Evolutionary conservation across 306 rosid genomes (phyloP), one percentile per base, ranked within the genome.

Genomic region (Sicyos edulis): DNA sequence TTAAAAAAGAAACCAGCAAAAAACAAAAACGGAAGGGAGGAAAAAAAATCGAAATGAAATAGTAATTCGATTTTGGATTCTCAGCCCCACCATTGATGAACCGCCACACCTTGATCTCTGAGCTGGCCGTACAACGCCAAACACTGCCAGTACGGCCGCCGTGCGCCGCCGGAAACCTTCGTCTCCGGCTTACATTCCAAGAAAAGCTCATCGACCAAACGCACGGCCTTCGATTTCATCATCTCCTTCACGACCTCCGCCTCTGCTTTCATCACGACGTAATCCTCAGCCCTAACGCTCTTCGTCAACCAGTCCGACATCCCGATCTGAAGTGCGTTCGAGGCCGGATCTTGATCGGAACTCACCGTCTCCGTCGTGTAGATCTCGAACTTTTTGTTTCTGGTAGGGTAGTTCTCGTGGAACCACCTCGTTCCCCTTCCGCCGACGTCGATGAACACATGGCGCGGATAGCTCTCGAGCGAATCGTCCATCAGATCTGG

Each of bases 1-100:
- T n/a, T n/a, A n/a, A n/a, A n/a, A n/a, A n/a, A n/a, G n/a, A n/a
- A n/a, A n/a, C n/a, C n/a, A n/a, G n/a, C n/a, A n/a, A n/a, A n/a
- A n/a, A 20, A 64, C 1, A 10, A 2, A 26, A 6, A 13, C 19
- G 44, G 11, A 44, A 19, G 10, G 44, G 50, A 10, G 8, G 4
- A 44, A 45, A 60, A 26, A 29, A 21, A 49, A 67, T 7, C 2
- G 17, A 12, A 68, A 68, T 20, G 0, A 24, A 22, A 15, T 21
- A 15, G 24, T 9, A 14, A 8, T 62, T 62, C 52, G 29, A 64
- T 40, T 40, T 63, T 22, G 51, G 42, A 40, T 2, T 14, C n/a
- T 80, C 66, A 89, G 71, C 90, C 96, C 95, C 96, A 89, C 97
- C 97, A 92, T 12, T 92, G 97, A 63, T 92, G 96, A 70, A 92